Evolutionary conservation across 495 filamentous ascomycete species (phyloP), one percentile per base, ranked within the genome.

Genomic region (Penicillium ucsense): DNA sequence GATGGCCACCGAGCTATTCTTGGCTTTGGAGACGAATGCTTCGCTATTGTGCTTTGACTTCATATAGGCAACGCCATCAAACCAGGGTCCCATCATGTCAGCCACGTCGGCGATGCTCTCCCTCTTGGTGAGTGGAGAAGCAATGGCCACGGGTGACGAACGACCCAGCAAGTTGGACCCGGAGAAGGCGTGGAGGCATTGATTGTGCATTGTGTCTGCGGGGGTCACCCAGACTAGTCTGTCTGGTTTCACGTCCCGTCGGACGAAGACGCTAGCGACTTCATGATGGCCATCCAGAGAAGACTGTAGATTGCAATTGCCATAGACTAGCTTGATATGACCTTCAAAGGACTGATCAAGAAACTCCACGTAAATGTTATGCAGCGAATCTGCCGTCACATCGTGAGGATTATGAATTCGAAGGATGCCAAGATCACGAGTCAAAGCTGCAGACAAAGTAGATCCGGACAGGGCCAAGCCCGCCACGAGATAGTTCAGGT

Each of bases 81-180:
- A 85, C 81, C 83, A 85, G 0, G 83, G 79, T 0, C 83, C 83
- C 59, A 63, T 66, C n/a, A 64, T 57, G 53, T 86, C 83, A 8
- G 64, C 60, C 28, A 65, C 61, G 41, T 67, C 60, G 1, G 62
- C 62, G 32, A 64, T 58, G n/a, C 51, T 62, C 41, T 62, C 53
- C 5, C 64, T 60, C 31, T 54, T 55, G 7, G 10, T 27, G 4
- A 62, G 39, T 0, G 56, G 46, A 4, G 53, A 44, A 0, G 54
- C 42, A 0, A 66, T 49, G 8, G 8, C 34, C 31, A 66, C 51
- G 4, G 63, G 61, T 0, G 38, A 44, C 0, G 62, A 67, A 4
- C 60, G 54, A n/a, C 57, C 64, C 2, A 65, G 8, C 6, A 62
- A 35, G 4, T 6, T 32, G 0, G 49, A 49, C 6, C 35, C 54